These are phyloP conservation scores for Plasmodium chabaudi DNA, from an alignment of 169 alveolate genomes.

Conservation along the genomic window DNA sequence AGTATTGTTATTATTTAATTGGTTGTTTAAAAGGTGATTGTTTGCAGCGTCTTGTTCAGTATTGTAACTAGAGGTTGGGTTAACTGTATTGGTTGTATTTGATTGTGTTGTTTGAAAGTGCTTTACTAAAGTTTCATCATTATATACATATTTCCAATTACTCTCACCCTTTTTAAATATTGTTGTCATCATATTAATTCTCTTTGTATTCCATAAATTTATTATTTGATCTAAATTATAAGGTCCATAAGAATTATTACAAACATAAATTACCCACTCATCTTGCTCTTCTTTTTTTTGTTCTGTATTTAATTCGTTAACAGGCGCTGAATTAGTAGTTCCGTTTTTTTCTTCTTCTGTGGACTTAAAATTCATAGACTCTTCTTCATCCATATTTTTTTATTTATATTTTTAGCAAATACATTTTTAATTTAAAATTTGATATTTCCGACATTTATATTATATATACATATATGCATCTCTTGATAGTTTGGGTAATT, in stretches of 20 bases:
- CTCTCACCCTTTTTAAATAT: conserved; percentile 69
- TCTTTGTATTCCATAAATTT: conserved; percentile 56
- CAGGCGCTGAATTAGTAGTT: neutral
- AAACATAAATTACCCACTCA: conserved; percentile 55
- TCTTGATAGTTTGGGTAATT: too few species aligned
- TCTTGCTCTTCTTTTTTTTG: conserved; percentile 9
- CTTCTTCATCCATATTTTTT: conserved; percentile 8
- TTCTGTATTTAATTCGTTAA: neutral
- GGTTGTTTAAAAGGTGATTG: neutral
- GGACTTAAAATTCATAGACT: neutral
- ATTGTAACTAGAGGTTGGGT: neutral
- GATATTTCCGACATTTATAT: neutral
- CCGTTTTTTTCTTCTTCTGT: neutral
- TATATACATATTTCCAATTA: conserved; percentile 72
- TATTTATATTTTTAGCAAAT: neutral
- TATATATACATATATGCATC: neutral
- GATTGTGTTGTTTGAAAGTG: conserved; percentile 9
- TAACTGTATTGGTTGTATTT: neutral
- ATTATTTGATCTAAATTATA: conserved; percentile 47
- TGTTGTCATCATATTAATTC: conserved; percentile 61
- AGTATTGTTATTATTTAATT: too few species aligned
- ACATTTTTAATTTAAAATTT: conserved; percentile 15
- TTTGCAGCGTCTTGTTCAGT: neutral
- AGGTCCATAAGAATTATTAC: conserved; percentile 65
- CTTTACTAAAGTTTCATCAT: conserved; percentile 56